These are phyloP conservation scores for Pythium apleroticum DNA, from an alignment of 352 stramenopile species.

Conservation along the genomic window DNA sequence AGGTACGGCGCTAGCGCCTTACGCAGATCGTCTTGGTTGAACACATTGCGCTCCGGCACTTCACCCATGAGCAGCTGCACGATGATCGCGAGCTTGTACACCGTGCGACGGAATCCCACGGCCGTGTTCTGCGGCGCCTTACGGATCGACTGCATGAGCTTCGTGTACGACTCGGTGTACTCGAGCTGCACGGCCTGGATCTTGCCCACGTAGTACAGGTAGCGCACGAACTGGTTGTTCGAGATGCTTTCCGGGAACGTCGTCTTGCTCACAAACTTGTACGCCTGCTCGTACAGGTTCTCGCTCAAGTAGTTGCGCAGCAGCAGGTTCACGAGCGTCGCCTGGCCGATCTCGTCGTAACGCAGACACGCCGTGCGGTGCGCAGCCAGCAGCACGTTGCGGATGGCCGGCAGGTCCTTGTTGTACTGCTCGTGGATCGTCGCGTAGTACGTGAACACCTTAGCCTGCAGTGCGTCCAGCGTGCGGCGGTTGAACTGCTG, in stretches of 20 bases:
- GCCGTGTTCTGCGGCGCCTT: slow-evolving; percentile 97
- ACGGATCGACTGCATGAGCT: slow-evolving; percentile 95
- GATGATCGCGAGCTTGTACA: slow-evolving; percentile 96
- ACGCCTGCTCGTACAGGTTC: slow-evolving; percentile 91
- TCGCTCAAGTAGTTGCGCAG: slow-evolving; percentile 89
- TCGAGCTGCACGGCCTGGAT: slow-evolving; percentile 97
- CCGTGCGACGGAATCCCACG: slow-evolving; percentile 94
- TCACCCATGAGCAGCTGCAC: slow-evolving; percentile 98
- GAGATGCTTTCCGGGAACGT: slow-evolving; percentile 89
- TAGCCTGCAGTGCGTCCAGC: slow-evolving; percentile 76
- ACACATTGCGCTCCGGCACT: slow-evolving; percentile 95
- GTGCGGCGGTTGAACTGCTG: slow-evolving; percentile 82
- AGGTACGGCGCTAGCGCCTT: slow-evolving; percentile 93
- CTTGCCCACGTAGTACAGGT: slow-evolving; percentile 96
- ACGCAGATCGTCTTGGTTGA: slow-evolving; percentile 90
- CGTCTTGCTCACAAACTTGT: slow-evolving; percentile 92
- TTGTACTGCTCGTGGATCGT: slow-evolving; percentile 71
- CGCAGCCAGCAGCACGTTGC: slow-evolving; percentile 64
- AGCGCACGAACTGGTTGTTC: slow-evolving; percentile 99
- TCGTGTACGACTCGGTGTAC: slow-evolving; percentile 97
- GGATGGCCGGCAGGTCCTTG: slow-evolving; percentile 58
- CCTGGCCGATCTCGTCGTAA: slow-evolving; percentile 90
- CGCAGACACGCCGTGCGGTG: slow-evolving; percentile 88
- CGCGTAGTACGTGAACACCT: slow-evolving; percentile 78
- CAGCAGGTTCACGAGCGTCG: slow-evolving; percentile 90